A percentile compares a stretch with the other conserved stretches of the same genome.
These are phyloP conservation scores for Pelargonium nanum DNA, from an alignment of 345 rosid genomes.

Conservation along the genomic window DNA sequence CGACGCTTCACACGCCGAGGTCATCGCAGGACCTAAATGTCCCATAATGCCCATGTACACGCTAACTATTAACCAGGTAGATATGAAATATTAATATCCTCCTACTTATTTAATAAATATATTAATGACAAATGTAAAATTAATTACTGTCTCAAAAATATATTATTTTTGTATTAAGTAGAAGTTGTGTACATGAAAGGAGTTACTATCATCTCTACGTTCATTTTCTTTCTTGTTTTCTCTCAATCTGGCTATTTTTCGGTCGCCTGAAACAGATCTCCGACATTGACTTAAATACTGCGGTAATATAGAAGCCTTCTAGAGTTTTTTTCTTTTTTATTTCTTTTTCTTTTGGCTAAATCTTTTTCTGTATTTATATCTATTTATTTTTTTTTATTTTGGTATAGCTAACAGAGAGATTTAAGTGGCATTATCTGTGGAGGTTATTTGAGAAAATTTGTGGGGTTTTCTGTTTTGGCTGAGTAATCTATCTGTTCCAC, in stretches of 20 bases:
- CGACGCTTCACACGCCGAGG: slow-evolving; percentile 23
- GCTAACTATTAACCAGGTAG: neutral
- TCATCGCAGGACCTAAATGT: slow-evolving; percentile 7
- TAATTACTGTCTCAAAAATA: too few species aligned
- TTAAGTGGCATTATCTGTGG: slow-evolving; percentile 33
- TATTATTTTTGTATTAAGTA: neutral
- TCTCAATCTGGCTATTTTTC: neutral
- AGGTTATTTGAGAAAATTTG: slow-evolving; percentile 19
- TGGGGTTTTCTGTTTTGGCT: slow-evolving; percentile 20
- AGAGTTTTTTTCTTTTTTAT: neutral
- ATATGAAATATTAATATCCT: too few species aligned
- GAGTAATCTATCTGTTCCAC: neutral
- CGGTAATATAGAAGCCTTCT: neutral
- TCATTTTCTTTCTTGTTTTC: neutral
- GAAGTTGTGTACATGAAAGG: neutral
- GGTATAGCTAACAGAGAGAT: slow-evolving; percentile 24
- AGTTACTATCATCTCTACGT: neutral
- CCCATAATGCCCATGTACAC: slow-evolving; percentile 11
- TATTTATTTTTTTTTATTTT: slow-evolving; percentile 5
- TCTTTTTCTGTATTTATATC: too few species aligned
- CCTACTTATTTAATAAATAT: too few species aligned
- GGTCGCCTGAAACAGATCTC: neutral
- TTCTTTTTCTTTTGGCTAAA: neutral
- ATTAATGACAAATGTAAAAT: too few species aligned
- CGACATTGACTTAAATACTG: neutral